Evolutionary conservation across 192 early-diverging fungal species (phyloP), one percentile per base, ranked within the genome.

Genomic region (Rhizoclosmatium globosum): DNA sequence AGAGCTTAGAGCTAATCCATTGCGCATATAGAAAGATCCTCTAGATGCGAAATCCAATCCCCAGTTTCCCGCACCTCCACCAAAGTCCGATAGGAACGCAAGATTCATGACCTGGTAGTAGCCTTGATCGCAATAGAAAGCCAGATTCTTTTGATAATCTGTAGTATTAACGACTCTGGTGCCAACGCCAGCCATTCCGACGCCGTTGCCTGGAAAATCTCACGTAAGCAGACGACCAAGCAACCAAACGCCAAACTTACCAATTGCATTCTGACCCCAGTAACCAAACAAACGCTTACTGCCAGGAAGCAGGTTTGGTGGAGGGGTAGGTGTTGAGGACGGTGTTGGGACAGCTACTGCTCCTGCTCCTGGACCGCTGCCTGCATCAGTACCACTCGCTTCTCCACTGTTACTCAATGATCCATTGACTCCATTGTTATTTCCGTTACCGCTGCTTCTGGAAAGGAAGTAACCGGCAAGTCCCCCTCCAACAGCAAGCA

Each of bases 401-500:
- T n/a, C n/a, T n/a, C n/a, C n/a, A n/a, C n/a, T n/a, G n/a, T n/a
- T n/a, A n/a, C n/a, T n/a, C n/a, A n/a, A n/a, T n/a, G n/a, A n/a
- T n/a, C n/a, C n/a, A n/a, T n/a, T n/a, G n/a, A n/a, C n/a, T n/a
- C n/a, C n/a, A n/a, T n/a, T n/a, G n/a, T n/a, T n/a, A n/a, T n/a
- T n/a, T n/a, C n/a, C n/a, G n/a, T n/a, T n/a, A n/a, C n/a, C n/a
- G n/a, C n/a, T n/a, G n/a, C n/a, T n/a, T 15, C 17, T 64, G 11
- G 64, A 64, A 7, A 59, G 50, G 42, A 72, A 72, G 71, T 72
- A 72, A 31, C 71, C 71, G 42, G n/a, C 44, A 47, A 72, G 11
- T 19, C 31, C 71, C 9, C 71, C 71, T 7, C 50, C 71, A 11
- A 58, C 7, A 56, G 44, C 56, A 1, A 58, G 21, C n/a, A 72